A percentile compares a stretch with the other conserved stretches of the same genome.
Conservation (phyloP, 2,329 filamentous ascomycete species). For the Sporothrix sp. region DNA sequence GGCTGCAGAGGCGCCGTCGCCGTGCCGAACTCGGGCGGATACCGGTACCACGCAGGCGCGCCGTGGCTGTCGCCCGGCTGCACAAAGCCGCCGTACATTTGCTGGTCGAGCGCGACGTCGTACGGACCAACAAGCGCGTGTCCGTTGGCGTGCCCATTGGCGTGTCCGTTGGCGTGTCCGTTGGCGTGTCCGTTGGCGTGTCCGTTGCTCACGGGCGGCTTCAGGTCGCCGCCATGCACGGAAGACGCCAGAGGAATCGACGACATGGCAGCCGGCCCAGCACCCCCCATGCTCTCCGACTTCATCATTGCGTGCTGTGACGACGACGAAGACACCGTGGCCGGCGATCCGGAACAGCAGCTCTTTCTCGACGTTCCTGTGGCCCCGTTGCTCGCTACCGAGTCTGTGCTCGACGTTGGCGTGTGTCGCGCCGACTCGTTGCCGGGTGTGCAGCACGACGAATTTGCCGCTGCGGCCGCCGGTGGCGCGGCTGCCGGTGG, state of each 20-base stretch:
- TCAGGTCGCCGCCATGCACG: not conserved
- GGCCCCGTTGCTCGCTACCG: constrained; percentile 11
- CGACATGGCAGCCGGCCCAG: not conserved
- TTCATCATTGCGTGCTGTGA: constrained; percentile 9
- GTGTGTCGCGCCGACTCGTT: constrained; percentile 13
- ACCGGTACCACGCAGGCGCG: constrained; percentile 15
- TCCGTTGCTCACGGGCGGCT: not conserved
- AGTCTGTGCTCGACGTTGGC: constrained; percentile 16
- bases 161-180: not conserved
- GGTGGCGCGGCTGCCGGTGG: not conserved
- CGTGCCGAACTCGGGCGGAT: constrained; percentile 18
- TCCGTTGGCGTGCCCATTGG: not conserved
- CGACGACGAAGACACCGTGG: constrained; percentile 9
- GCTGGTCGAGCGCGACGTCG: not conserved
- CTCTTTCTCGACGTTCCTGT: not conserved
- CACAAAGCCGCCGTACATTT: not conserved
- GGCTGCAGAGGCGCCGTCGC: constrained; percentile 17
- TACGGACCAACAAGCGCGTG: not conserved
- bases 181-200: too few species aligned
- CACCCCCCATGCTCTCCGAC: constrained; percentile 1
- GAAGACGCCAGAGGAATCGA: not conserved
- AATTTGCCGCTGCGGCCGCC: not conserved
- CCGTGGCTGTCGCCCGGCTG: constrained; percentile 3
- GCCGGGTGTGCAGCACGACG: constrained; percentile 14
- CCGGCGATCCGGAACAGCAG: constrained; percentile 10